Base-by-base conservation (phyloP, 78 protist species). In the Tieghemostelium lacteum region DNA sequence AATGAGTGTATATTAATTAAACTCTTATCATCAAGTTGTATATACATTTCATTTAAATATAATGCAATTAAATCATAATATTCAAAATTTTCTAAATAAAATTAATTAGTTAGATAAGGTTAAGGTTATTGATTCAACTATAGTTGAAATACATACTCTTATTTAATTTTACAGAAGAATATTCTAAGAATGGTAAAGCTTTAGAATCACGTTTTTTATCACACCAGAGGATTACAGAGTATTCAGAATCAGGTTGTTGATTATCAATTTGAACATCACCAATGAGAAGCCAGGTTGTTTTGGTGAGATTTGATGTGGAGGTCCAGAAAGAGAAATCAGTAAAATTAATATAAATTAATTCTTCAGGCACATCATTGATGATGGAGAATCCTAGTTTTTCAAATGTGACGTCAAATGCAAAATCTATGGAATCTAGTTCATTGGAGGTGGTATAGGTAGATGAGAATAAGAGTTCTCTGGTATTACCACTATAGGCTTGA, bases 211-310 rank as follows among this genome's bases (percentile, higher is more conserved):
- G 36, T 31, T 83, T 83, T 36, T 83, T 83, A 40, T 83, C 91
- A 83, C 91, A 83, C 80, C 78, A 74, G 3, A 88, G 22, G 4
- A 88, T 37, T 2, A 88, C 93, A 7, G 75, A 78, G 28, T 65
- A 88, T 2, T 88, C 88, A 24, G 93, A 65, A 40, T 88, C 87
- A 1, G 87, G 76, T 26, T 77, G 73, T 65, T 88, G 93, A 54
- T 75, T 88, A 62, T 88, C 93, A 37, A 88, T 72, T 39, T 88
- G 93, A 36, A 88, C 34, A 28, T 88, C 93, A 40, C 50, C 80
- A 5, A 88, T 69, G 7, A 66, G 50, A 19, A 74, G 31, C 78
- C 78, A 72, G 20, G 70, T 64, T 4, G 93, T 88, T n/a, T 88
- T 71, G 0, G 86, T 77, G 2, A 88, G 17, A 17, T 73, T 88